Conservation (phyloP, 148 eudicot species). For the Euryodendron excelsum region DNA sequence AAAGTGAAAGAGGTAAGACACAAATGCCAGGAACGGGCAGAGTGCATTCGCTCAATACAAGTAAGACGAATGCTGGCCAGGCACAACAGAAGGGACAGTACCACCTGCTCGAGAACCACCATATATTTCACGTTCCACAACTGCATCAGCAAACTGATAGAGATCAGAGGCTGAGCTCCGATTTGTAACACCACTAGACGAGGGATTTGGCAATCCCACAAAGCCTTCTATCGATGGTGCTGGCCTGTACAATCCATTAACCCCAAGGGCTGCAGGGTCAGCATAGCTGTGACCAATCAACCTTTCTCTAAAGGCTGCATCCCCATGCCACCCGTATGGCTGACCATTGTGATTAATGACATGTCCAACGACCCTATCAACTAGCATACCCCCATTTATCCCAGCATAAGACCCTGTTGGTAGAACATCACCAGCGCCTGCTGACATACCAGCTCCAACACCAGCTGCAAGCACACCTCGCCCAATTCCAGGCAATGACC, state of each 20-base stretch:
- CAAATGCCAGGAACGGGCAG: neutral
- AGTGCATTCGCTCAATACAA: constrained; percentile 16
- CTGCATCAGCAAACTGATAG: constrained; percentile 48
- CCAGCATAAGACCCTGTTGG: constrained; percentile 15
- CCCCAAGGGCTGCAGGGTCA: constrained; percentile 13
- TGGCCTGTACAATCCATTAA: constrained; percentile 22
- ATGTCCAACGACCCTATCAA: constrained; percentile 14
- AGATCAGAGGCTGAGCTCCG: constrained; percentile 37
- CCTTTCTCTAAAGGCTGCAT: constrained; percentile 20
- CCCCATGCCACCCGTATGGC: constrained; percentile 25
- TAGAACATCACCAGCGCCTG: constrained; percentile 14
- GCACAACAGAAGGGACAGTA: constrained; percentile 7
- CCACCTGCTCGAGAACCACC: constrained; percentile 21
- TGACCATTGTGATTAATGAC: constrained; percentile 7
- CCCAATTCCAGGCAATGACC: constrained; percentile 16
- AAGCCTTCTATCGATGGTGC: constrained; percentile 19
- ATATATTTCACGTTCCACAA: constrained; percentile 23
- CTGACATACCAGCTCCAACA: neutral
- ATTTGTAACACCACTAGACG: constrained; percentile 18
- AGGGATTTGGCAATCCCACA: constrained; percentile 23
- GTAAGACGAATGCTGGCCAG: constrained; percentile 11
- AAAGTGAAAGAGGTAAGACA: neutral
- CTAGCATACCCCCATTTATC: constrained; percentile 6
- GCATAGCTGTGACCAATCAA: constrained; percentile 15
- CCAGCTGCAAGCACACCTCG: no score